Evolutionary conservation across 768 basidiomycete species (phyloP).

Genomic region (Lactarius akahatsu): DNA sequence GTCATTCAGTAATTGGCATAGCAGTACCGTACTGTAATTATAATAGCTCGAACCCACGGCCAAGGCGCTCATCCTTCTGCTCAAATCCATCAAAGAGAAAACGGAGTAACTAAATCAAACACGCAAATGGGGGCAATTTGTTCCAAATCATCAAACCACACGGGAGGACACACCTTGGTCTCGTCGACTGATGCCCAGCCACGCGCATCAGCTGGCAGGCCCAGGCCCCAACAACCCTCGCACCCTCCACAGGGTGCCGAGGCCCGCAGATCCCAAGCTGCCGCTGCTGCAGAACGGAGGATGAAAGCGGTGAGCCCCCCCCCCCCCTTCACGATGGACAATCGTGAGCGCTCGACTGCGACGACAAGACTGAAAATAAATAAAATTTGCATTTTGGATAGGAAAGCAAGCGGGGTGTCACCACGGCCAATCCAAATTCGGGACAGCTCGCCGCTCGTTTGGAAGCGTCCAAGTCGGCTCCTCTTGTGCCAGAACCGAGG

Average conservation of each 20-base stretch:
- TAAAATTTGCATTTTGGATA: slow-evolving; percentile 21
- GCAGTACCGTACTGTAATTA: not conserved
- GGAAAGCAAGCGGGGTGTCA: slow-evolving; percentile 46
- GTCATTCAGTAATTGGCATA: not conserved
- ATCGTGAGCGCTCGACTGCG: slow-evolving; percentile 1
- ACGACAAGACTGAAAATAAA: slow-evolving; percentile 10
- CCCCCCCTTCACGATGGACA: slow-evolving; percentile 1
- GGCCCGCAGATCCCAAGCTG: slow-evolving; percentile 34
- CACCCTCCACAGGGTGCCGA: slow-evolving; percentile 4
- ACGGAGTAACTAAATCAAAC: slow-evolving; percentile 2
- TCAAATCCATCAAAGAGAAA: not conserved
- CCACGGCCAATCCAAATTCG: slow-evolving; percentile 45
- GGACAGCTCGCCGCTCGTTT: slow-evolving; percentile 46
- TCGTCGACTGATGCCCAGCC: slow-evolving; percentile 9
- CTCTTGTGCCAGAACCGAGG: slow-evolving; percentile 40
- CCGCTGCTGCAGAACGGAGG: slow-evolving; percentile 39
- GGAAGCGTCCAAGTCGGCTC: slow-evolving; percentile 41
- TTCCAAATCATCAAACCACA: slow-evolving; percentile 36
- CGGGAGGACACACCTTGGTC: slow-evolving; percentile 37
- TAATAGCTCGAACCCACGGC: not conserved
- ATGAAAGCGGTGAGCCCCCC: slow-evolving; percentile 35
- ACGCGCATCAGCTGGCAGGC: not conserved
- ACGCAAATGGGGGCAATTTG: slow-evolving; percentile 39
- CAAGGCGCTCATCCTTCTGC: slow-evolving; percentile 1
- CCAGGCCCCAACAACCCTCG: not conserved